These are phyloP conservation scores for Zygotorulaspora danielsina DNA, from an alignment of 805 yeast species.

Conservation along the genomic window DNA sequence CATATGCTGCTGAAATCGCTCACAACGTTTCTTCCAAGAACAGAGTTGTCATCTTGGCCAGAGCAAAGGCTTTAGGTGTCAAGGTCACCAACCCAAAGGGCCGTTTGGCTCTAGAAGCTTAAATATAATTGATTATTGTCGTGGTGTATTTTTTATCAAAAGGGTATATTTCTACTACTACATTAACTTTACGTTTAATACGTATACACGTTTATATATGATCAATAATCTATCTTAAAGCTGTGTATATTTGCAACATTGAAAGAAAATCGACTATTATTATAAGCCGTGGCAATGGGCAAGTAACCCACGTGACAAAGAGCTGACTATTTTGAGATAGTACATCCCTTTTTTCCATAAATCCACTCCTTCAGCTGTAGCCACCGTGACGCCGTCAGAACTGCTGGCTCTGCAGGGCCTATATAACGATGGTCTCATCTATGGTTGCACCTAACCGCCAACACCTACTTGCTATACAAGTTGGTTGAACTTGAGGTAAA, in stretches of 20 bases:
- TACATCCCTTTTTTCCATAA: too few relatives aligned
- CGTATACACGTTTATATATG: constrained; percentile 7
- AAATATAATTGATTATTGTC: constrained; percentile 33
- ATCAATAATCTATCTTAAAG: constrained; percentile 10
- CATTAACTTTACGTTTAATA: background rate
- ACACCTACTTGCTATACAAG: too few relatives aligned
- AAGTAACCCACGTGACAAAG: too few relatives aligned
- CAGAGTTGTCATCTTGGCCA: constrained; percentile 93
- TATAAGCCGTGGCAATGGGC: background rate
- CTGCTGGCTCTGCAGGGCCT: too few relatives aligned
- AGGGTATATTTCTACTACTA: background rate
- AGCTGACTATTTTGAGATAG: too few relatives aligned
- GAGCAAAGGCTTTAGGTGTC: constrained; percentile 97
- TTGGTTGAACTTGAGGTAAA: too few relatives aligned
- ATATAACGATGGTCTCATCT: too few relatives aligned
- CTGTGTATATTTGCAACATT: constrained; percentile 13
- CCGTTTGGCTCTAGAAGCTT: constrained; percentile 97
- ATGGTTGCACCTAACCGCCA: too few relatives aligned
- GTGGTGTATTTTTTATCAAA: constrained; percentile 7
- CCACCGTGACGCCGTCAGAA: too few relatives aligned
- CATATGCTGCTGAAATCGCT: constrained; percentile 99
- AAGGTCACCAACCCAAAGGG: constrained; percentile 99
- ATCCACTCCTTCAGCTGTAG: too few relatives aligned
- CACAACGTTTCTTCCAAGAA: constrained; percentile 97
- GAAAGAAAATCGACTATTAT: background rate